Evolutionary conservation across 2,329 filamentous ascomycete genomes (phyloP), one percentile per base, ranked within the genome.

Genomic region (Tolypocladium endophyticum): DNA sequence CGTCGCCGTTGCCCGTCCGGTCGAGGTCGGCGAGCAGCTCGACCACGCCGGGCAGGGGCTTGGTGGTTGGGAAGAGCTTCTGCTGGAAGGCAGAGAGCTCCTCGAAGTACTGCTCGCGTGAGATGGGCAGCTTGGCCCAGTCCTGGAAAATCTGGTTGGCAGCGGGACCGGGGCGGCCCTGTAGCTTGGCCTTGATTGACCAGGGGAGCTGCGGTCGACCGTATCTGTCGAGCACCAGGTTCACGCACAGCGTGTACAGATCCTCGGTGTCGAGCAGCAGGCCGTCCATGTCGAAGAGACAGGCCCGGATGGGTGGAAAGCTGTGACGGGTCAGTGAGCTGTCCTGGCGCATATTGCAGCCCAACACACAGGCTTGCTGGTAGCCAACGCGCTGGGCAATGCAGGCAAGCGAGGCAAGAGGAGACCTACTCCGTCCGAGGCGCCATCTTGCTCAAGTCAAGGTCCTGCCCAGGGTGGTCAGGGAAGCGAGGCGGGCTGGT

Each of bases 261-360:
- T 97, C 94, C 78, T 97, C 94, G 39, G 90, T 92, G 75, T 97
- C 87, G 71, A 99, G 89, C 25, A 99, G 84, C 41, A 99, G 87
- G 62, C 94, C 94, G 74, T 99, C 94, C 92, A 97, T 97, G 79
- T 99, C 94, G 73, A 99, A 97, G 64, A 99, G 87, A 74, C 92
- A 97, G 66, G 93, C 94, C 66, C 92, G 84, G 61, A 97, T 81
- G 55, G 88, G 86, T 25, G 90, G 88, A 73, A 92, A 87, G 71
- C 88, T 90, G 68, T 38, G 33, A 45, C 45, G 1, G 30, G 50
- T 53, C 50, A 53, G 50, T 11, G 14, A 7, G 18, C 25, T 14
- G 6, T 52, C 28, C 14, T 52, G 25, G 47, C 47, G 9, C 25
- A 1, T 0, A 8, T 11, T 18, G 4, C 25, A 30, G 25, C 45